Evolutionary conservation across 2,329 filamentous ascomycete species (phyloP), one percentile per base, ranked within the genome.

Genomic region (Pezicula carpinea): DNA sequence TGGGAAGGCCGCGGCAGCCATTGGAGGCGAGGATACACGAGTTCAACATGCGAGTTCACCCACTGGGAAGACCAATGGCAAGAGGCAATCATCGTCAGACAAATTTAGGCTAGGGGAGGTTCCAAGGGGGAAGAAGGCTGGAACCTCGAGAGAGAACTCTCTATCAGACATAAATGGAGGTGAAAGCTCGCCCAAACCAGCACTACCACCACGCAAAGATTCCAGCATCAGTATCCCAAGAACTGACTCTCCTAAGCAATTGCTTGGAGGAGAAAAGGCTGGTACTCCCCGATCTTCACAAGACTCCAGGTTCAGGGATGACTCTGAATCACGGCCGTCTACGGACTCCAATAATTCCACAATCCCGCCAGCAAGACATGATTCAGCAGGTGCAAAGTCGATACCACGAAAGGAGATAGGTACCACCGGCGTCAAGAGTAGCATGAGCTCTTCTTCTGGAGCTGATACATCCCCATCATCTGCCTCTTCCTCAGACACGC

Each of bases 31-130:
- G 43, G 61, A 63, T 41, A 54, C 55, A 29, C 46, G 55, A 42
- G 44, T 53, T 8, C 61, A 64, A 44, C 58, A 60, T 46, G 57
- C 58, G 22, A 54, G 49, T 29, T 58, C 61, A 22, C 52, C 58
- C 7, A 54, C 51, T 22, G 43, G 46, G 8, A 53, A 49, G 34
- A 39, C 39, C 4, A 72, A 67, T 51, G 65, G 66, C 29, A 71
- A 64, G 46, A 52, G 57, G 10, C 61, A 63, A 40, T 51, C 64
- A 29, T 50, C 52, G 3, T 59, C 54, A 14, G 83, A 87, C 11
- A 81, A 82, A 22, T 91, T 91, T 67, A 89, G 85, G 66, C 68
- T 93, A 36, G 88, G 92, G 60, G 89, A 95, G 41, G 87, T 86
- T 1, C 88, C 89, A 0, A 86, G 83, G 65, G 78, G 74, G 59